Evolutionary conservation across 352 stramenopile species (phyloP).

Genomic region (Phytophthora megakarya): DNA sequence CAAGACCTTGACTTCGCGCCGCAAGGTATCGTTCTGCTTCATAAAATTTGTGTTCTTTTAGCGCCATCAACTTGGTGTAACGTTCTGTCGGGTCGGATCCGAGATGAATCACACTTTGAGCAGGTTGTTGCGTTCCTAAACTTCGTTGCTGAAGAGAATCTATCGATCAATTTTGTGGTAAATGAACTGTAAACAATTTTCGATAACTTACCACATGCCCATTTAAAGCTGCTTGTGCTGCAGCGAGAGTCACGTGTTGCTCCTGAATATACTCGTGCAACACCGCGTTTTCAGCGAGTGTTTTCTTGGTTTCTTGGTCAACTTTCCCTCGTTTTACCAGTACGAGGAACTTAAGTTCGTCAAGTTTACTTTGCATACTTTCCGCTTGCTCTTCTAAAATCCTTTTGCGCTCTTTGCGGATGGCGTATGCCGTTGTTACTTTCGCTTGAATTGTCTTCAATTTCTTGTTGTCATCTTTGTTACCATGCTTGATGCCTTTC

Average conservation of each 20-base stretch:
- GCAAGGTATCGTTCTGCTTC: conserved; percentile 31
- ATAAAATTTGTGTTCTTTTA: conserved; percentile 33
- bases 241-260: conserved; percentile 25
- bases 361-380: conserved; percentile 33
- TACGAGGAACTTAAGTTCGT: conserved; percentile 34
- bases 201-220: conserved; percentile 9
- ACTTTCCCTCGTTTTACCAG: conserved; percentile 26
- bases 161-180: background rate
- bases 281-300: conserved; percentile 13
- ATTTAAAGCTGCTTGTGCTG: conserved; percentile 17
- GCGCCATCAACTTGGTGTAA: conserved; percentile 21
- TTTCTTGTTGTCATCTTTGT: too few relatives aligned
- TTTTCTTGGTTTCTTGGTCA: background rate
- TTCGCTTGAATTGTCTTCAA: too few relatives aligned
- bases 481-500: background rate
- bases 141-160: conserved; percentile 18
- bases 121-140: conserved; percentile 11
- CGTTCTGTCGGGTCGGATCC: conserved; percentile 25
- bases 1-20: conserved; percentile 25
- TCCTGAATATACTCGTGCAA: conserved; percentile 24
- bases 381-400: conserved; percentile 25
- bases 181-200: background rate
- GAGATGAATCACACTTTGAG: conserved; percentile 25
- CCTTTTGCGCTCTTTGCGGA: conserved; percentile 41
- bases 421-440: conserved; percentile 26